Evolutionary conservation across 2,329 filamentous ascomycete genomes (phyloP), one percentile per base, ranked within the genome.

Genomic region (Pseudogymnoascus sp.): DNA sequence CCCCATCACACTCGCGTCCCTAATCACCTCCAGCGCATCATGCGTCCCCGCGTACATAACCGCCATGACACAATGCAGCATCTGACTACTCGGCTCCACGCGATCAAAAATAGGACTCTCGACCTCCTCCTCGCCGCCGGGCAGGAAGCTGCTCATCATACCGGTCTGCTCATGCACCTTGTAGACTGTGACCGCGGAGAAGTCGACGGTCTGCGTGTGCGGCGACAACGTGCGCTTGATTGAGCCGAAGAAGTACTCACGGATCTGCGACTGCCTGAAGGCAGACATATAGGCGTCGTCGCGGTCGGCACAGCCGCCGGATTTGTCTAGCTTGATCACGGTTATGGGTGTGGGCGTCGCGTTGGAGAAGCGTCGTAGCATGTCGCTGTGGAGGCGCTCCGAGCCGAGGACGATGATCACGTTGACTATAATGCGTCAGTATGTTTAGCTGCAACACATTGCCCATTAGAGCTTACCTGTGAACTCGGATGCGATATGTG

Each of bases 211-310:
- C 70, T 96, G 91, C 5, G 91, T 95, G 69, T 92, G 89, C 0
- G 94, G 94, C 51, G 90, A 94, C 2, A 99, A 79, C 0, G 90
- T 89, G 63, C 89, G 84, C 65, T 85, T 86, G 1, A 82, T 76
- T 65, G 90, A 88, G 8, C 94, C 94, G 72, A 97, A 99, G 78
- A 99, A 99, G 75, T 99, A 99, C 68, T 92, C 88, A 67, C 89
- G 88, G 60, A 97, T 92, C 59, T 89, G 84, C 0, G 88, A 84
- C 70, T 95, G 90, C 48, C 89, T 84, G 4, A 84, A 77, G 13
- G 85, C 81, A 69, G 90, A 89, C 80, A 92, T 85, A 73, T 91
- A 95, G 0, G 77, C 72, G 38, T 87, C 84, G 66, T 92, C 88
- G 58, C 91, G 83, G 69, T 90, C 85, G 1, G 90, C 90, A 38